Percentiles rank a stretch among this genome's conserved stretches.
These are phyloP conservation scores for Plasmodium yoelii DNA, from an alignment of 169 alveolate species.

Conservation along the genomic window DNA sequence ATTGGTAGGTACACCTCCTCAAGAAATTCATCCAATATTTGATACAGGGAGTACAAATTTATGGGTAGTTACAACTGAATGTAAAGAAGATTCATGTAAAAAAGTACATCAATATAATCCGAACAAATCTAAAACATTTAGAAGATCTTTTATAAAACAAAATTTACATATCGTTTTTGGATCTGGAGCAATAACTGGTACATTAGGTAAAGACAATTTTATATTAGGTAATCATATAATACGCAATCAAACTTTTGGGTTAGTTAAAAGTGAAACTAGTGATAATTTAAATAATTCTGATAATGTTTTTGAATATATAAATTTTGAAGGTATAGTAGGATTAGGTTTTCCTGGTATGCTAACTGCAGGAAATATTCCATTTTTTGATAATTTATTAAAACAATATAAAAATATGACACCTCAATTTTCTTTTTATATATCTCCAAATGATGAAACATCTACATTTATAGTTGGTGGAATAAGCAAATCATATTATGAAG, in stretches of 20 bases:
- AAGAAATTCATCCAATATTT: constrained; percentile 86
- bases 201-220: constrained; percentile 85
- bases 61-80: constrained; percentile 87
- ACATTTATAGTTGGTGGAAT: constrained; percentile 84
- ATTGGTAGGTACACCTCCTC: constrained; percentile 87
- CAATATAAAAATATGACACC: constrained; percentile 81
- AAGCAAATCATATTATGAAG: constrained; percentile 84
- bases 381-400: constrained; percentile 86
- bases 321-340: constrained; percentile 92
- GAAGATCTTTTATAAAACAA: constrained; percentile 73
- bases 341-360: constrained; percentile 91
- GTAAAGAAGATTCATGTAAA: constrained; percentile 84
- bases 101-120: constrained; percentile 82
- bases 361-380: constrained; percentile 85
- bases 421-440: constrained; percentile 90
- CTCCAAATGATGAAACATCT: constrained; percentile 77
- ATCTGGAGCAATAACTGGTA: constrained; percentile 90
- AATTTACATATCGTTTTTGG: constrained; percentile 89
- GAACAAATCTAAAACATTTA: constrained; percentile 80
- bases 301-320: constrained; percentile 83
- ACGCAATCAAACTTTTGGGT: constrained; percentile 87
- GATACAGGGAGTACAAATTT: constrained; percentile 90
- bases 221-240: constrained; percentile 84
- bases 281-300: constrained; percentile 62
- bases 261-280: constrained; percentile 85